Conservation (phyloP, 352 stramenopile species). For the Phytophthora fragariae region DNA sequence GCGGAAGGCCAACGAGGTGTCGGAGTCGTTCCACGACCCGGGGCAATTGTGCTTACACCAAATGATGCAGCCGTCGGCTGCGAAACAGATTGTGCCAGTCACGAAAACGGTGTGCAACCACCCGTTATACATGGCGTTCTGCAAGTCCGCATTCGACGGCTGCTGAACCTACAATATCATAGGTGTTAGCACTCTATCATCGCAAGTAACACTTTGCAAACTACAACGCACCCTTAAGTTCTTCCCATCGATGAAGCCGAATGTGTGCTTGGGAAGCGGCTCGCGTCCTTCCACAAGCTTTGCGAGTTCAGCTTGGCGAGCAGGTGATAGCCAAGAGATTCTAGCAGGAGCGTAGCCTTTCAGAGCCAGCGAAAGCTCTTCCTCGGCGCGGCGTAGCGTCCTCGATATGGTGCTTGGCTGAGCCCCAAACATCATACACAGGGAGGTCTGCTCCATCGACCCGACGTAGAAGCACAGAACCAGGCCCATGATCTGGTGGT, state of each 20-base stretch:
- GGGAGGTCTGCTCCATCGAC: neutral
- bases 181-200: neutral
- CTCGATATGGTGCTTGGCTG: slow-evolving; percentile 7
- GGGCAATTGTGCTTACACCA: slow-evolving; percentile 27
- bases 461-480: slow-evolving; percentile 11
- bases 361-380: neutral
- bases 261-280: slow-evolving; percentile 19
- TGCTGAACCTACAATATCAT: slow-evolving; percentile 4
- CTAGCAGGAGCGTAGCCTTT: neutral
- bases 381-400: slow-evolving; percentile 7
- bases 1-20: neutral
- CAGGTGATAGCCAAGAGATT: slow-evolving; percentile 7
- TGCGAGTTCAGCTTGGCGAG: neutral
- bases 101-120: slow-evolving; percentile 16
- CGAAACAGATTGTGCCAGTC: slow-evolving; percentile 19
- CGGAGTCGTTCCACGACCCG: slow-evolving; percentile 4
- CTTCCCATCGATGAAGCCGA: slow-evolving; percentile 23
- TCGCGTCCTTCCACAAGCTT: slow-evolving; percentile 36
- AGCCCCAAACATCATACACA: slow-evolving; percentile 15
- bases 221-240: neutral
- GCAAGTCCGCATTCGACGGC: slow-evolving; percentile 4
- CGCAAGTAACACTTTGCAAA: neutral
- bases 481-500: slow-evolving; percentile 17
- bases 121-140: neutral
- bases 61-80: slow-evolving; percentile 13